Evolutionary conservation across 768 basidiomycete genomes (phyloP), one percentile per base, ranked within the genome.

Genomic region (Russula olivacea): DNA sequence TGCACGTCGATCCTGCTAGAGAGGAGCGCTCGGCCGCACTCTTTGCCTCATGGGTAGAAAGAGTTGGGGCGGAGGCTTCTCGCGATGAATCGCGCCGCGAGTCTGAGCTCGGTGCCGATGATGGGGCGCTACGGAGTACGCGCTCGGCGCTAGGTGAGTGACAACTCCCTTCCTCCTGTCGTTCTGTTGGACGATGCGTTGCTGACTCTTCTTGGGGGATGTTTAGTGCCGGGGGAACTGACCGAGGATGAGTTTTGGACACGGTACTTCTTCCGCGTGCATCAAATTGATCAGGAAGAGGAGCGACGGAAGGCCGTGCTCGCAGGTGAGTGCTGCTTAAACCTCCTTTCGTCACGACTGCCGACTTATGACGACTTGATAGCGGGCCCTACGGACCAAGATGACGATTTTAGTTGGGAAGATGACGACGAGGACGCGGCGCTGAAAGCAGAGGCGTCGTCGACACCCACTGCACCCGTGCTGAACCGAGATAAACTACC

Each of bases 321-420:
- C 38, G 81, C 85, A 78, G 84, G 93, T 88, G 69, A 21, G 77
- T 68, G 14, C 58, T 23, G 55, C 28, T 21, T 51, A 38, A 55
- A n/a, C 15, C 32, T 14, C 58, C 57, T 25, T 45, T 38, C 10
- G 1, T 48, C 40, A 38, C 30, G 23, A 38, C 56, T 4, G 47
- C 34, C 49, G 17, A 28, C 55, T 67, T n/a, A 40, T 12, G 54
- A 14, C 21, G 4, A 47, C 45, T 21, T 50, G 4, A 21, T 43
- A 86, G 55, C 55, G 30, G 84, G 80, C n/a, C 78, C 85, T 4
- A 73, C 77, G 9, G 84, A 88, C 61, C 83, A 80, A 30, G 93
- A 96, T 50, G 93, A 95, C 38, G 88, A 91, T 62, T 93, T 96
- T 74, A 89, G 84, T 69, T 96, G 93, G 93, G 93, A 94, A 71